phyloP scores from a whole-genome alignment of 352 stramenopile genomes.

The Nothophytophthora sp. region DNA sequence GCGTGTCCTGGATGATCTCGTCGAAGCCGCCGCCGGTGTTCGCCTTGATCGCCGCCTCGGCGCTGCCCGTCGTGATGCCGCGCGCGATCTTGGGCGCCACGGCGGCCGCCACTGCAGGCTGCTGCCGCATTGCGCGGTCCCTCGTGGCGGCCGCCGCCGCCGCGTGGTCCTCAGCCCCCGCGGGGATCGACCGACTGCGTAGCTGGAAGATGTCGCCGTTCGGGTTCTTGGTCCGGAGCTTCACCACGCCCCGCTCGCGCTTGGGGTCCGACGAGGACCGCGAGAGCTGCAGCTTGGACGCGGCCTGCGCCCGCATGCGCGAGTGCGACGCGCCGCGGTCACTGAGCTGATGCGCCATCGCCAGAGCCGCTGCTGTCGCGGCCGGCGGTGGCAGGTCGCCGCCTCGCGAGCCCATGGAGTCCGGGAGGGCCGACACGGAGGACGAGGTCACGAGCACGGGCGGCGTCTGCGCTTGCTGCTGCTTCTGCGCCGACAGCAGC shows the following conservation, averaged over 20 bases:
- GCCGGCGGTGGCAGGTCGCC: constrained; percentile 19
- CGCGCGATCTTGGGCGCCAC: constrained; percentile 62
- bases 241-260: constrained; percentile 62
- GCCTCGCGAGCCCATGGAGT: constrained; percentile 10
- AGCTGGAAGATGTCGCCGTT: constrained; percentile 60
- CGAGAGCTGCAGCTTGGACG: constrained; percentile 66
- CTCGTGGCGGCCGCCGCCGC: constrained; percentile 19
- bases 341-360: constrained; percentile 29
- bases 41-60: constrained; percentile 31
- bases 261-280: constrained; percentile 81
- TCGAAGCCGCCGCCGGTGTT: constrained; percentile 30
- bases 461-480: constrained; percentile 29
- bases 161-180: constrained; percentile 20
- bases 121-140: constrained; percentile 21
- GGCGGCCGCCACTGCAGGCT: constrained; percentile 18
- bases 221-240: constrained; percentile 57
- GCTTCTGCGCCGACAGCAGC: constrained; percentile 53
- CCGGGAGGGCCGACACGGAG: constrained; percentile 26
- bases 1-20: constrained; percentile 72
- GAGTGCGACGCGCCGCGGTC: constrained; percentile 30
- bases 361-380: constrained; percentile 22
- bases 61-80: constrained; percentile 66
- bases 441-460: constrained; percentile 30
- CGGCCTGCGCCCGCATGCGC: constrained; percentile 44
- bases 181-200: constrained; percentile 31